Percentiles rank a stretch among this genome's conserved stretches.
These are phyloP conservation scores for Russula griseocarnosa DNA, from an alignment of 768 basidiomycete genomes.

Conservation along the genomic window DNA sequence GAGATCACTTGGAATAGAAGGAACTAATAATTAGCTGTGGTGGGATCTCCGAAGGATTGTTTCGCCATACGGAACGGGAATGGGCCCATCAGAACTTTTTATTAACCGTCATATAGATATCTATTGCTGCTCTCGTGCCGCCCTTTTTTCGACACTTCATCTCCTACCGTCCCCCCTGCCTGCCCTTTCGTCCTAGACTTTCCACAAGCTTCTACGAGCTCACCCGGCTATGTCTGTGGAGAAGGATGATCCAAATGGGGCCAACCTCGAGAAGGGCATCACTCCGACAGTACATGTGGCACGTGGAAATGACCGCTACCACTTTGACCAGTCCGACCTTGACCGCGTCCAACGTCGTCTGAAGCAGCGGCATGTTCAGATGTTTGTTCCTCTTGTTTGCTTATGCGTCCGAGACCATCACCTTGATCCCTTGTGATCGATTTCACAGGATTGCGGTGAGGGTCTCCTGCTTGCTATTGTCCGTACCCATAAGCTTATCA, in stretches of 20 bases:
- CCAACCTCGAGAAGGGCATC: slow-evolving; percentile 32
- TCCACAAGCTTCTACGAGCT: neutral
- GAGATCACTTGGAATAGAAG: no score
- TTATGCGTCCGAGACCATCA: neutral
- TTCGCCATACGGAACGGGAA: neutral
- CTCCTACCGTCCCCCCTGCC: neutral
- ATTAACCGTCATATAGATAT: slow-evolving; percentile 1
- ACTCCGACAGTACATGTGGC: slow-evolving; percentile 29
- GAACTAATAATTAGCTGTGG: neutral
- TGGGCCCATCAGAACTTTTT: neutral
- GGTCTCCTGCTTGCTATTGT: slow-evolving; percentile 10
- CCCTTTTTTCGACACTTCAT: neutral
- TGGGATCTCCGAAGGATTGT: neutral
- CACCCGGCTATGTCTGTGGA: slow-evolving; percentile 10
- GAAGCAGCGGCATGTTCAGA: slow-evolving; percentile 76
- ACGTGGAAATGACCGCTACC: slow-evolving; percentile 33
- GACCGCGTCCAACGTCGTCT: slow-evolving; percentile 70
- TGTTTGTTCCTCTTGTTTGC: slow-evolving; percentile 42
- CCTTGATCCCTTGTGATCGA: neutral
- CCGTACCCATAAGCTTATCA: neutral
- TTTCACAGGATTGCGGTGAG: slow-evolving; percentile 57
- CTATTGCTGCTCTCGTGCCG: neutral
- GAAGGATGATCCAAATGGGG: neutral
- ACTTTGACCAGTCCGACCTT: slow-evolving; percentile 57
- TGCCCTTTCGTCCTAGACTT: neutral